Percentiles rank a stretch among this genome's conserved stretches.
Conservation (phyloP, 257 asterid genomes). For the Salvia hispanica region DNA sequence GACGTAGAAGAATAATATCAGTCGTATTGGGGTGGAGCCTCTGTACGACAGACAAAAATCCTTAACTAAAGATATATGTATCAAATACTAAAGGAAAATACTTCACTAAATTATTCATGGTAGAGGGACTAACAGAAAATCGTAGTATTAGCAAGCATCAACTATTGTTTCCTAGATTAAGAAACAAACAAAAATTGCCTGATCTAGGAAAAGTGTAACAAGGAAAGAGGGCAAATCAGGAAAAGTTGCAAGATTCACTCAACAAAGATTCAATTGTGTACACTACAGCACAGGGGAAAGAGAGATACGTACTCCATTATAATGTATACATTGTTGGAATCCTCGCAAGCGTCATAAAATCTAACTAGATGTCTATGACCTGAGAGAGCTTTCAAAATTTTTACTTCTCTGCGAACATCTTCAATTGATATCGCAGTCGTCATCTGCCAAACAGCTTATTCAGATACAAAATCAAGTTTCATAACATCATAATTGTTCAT, state of each 20-base stretch:
- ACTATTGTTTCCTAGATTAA: not conserved
- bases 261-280: slow-evolving; percentile 8
- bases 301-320: slow-evolving; percentile 85
- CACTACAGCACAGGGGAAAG: slow-evolving; percentile 25
- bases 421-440: slow-evolving; percentile 90
- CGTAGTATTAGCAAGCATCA: not conserved
- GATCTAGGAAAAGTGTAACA: not conserved
- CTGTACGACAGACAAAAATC: not conserved
- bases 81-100: not conserved
- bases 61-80: not conserved
- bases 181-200: not conserved
- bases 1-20: not conserved
- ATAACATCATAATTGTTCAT: slow-evolving; percentile 1
- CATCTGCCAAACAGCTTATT: slow-evolving; percentile 67
- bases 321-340: slow-evolving; percentile 83
- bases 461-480: slow-evolving; percentile 29
- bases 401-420: slow-evolving; percentile 97
- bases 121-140: not conserved
- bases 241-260: not conserved
- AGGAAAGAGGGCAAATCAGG: too few relatives aligned
- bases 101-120: not conserved
- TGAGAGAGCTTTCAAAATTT: slow-evolving; percentile 85
- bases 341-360: slow-evolving; percentile 93
- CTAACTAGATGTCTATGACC: slow-evolving; percentile 90
- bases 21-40: not conserved